phyloP scores from a whole-genome alignment of 2,329 filamentous ascomycete genomes.

The Pseudopithomyces maydicus region DNA sequence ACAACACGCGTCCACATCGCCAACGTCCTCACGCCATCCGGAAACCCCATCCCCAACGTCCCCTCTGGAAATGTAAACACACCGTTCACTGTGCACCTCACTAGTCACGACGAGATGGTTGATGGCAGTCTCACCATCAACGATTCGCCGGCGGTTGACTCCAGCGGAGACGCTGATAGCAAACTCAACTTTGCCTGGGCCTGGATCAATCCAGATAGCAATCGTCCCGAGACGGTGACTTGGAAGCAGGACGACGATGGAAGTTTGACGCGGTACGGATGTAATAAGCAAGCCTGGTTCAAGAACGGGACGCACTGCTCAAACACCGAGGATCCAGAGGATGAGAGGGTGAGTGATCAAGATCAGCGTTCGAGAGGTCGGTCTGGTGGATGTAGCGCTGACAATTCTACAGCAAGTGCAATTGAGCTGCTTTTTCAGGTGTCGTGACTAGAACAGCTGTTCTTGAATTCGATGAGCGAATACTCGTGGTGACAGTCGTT shows the following conservation, averaged over 20 bases:
- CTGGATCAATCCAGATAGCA: background rate
- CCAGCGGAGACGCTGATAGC: too few species aligned
- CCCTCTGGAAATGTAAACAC: background rate
- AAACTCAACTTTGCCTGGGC: background rate
- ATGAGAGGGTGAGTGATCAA: background rate
- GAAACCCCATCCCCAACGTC: background rate
- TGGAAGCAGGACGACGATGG: background rate
- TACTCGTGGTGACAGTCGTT: background rate
- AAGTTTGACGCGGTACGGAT: background rate
- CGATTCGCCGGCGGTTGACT: too few species aligned
- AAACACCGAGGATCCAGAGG: background rate
- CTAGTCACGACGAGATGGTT: background rate
- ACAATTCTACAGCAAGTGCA: background rate
- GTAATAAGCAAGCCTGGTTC: background rate
- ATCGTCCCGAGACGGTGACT: background rate
- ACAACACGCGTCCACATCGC: background rate
- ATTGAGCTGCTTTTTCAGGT: constrained; percentile 1
- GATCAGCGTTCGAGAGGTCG: background rate
- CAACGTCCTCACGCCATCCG: constrained; percentile 1
- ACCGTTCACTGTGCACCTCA: background rate
- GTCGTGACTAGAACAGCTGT: background rate
- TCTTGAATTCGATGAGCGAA: too few species aligned
- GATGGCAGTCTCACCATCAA: background rate
- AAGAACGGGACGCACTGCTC: background rate
- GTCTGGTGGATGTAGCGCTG: background rate